A percentile compares a stretch with the other conserved stretches of the same genome.
phyloP scores from a whole-genome alignment of 1,284 basidiomycete species.

The Wallemia hederae region DNA sequence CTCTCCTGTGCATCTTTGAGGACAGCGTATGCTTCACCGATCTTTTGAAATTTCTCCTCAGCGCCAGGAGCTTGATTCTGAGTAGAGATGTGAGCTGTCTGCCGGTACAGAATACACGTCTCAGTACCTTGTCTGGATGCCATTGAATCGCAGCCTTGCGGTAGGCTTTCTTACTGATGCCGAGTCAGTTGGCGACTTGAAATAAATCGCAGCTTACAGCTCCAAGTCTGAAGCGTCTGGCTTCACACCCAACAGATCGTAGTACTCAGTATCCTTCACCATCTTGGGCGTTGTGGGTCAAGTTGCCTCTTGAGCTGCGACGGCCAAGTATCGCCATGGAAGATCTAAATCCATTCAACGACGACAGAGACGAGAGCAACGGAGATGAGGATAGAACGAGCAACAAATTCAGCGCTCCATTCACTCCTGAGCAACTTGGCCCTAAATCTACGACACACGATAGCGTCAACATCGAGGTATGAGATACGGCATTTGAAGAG shows the following conservation, averaged over 20 bases:
- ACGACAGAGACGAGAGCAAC: not conserved
- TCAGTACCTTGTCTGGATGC: not conserved
- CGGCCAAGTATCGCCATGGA: too few relatives aligned
- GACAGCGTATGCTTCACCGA: constrained; percentile 26
- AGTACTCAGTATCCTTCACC: not conserved
- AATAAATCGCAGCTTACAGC: not conserved
- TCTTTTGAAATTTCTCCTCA: constrained; percentile 76
- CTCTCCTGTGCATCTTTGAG: constrained; percentile 32
- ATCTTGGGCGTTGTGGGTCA: not conserved
- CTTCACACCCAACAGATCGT: not conserved
- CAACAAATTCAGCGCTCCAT: not conserved
- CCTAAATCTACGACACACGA: not conserved
- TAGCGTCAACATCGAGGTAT: not conserved
- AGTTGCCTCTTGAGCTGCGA: not conserved
- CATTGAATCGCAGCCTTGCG: constrained; percentile 69
- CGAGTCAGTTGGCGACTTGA: not conserved
- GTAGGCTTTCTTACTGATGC: constrained; percentile 73
- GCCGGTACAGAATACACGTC: constrained; percentile 1
- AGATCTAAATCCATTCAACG: too few relatives aligned
- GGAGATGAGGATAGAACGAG: too few relatives aligned
- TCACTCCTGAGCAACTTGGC: not conserved
- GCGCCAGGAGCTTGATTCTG: constrained; percentile 67
- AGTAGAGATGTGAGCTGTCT: constrained; percentile 44
- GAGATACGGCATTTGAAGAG: not conserved
- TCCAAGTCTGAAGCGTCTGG: not conserved